phyloP scores from a whole-genome alignment of 208 protist species.

The Leishmania guyanensis region DNA sequence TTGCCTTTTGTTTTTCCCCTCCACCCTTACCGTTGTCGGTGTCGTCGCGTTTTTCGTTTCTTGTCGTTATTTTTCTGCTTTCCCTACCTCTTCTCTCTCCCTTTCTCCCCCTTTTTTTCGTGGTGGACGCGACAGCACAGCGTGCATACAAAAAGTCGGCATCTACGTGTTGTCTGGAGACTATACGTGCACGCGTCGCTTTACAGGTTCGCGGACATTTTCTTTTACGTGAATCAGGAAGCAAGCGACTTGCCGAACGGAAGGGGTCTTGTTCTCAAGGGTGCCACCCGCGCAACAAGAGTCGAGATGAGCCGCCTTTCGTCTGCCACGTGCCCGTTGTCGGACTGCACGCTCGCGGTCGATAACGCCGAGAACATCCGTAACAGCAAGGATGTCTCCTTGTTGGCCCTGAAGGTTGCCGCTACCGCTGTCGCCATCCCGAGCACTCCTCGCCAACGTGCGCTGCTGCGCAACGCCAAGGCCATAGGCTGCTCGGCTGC shows the following conservation, averaged over 20 bases:
- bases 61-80: neutral
- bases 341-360: conserved; percentile 77
- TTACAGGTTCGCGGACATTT: neutral
- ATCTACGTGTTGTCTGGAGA: neutral
- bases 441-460: conserved; percentile 12
- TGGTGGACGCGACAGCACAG: neutral
- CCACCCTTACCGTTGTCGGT: neutral
- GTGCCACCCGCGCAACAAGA: neutral
- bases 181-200: neutral
- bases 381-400: conserved; percentile 18
- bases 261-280: neutral
- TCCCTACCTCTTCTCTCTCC: neutral
- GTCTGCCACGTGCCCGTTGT: conserved; percentile 30
- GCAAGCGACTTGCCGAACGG: neutral
- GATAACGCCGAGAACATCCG: conserved; percentile 83
- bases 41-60: neutral
- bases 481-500: neutral
- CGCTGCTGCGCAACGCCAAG: conserved; percentile 16
- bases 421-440: neutral
- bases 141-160: neutral
- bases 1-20: neutral
- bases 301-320: conserved; percentile 19
- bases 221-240: neutral
- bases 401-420: conserved; percentile 12
- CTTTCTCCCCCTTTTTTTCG: neutral